A percentile compares a stretch with the other conserved stretches of the same genome.
Evolutionary conservation across 1,284 basidiomycete species (phyloP).

Genomic region (Ceratobasidium sp.): DNA sequence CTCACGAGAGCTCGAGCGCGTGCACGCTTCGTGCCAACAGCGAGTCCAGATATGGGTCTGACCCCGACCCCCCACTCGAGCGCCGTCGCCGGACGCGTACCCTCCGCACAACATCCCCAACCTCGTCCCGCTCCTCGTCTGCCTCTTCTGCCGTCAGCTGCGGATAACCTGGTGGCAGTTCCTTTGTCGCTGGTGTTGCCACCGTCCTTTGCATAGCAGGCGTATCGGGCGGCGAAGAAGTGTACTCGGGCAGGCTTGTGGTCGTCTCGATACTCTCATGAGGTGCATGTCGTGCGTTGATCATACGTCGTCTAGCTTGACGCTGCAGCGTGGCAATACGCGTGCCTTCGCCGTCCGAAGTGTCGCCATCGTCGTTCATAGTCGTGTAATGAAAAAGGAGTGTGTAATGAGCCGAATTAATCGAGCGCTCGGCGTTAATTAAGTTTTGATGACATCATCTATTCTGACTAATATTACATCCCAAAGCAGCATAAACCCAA

Average conservation of each 20-base stretch:
- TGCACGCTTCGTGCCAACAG: conserved; percentile 80
- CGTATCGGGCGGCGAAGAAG: background rate
- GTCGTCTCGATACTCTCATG: conserved; percentile 25
- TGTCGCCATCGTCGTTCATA: conserved; percentile 38
- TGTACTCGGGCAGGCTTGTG: conserved; percentile 30
- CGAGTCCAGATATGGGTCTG: conserved; percentile 70
- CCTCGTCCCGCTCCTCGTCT: conserved; percentile 39
- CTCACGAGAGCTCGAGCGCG: conserved; percentile 76
- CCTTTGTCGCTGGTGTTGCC: background rate
- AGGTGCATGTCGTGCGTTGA: conserved; percentile 10
- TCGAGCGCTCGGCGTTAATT: conserved; percentile 11
- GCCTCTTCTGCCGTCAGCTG: conserved; percentile 36
- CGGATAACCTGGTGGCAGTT: conserved; percentile 7
- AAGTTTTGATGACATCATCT: conserved; percentile 36
- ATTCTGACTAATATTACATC: conserved; percentile 26
- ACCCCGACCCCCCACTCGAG: conserved; percentile 45
- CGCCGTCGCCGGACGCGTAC: conserved; percentile 36
- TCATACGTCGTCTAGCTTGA: conserved; percentile 17
- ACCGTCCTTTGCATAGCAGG: conserved; percentile 5
- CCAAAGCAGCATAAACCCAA: background rate
- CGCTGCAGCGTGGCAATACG: conserved; percentile 23
- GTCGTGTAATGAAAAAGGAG: conserved; percentile 30
- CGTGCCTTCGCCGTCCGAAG: conserved; percentile 13
- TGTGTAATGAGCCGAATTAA: conserved; percentile 21
- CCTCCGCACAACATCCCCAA: conserved; percentile 30